Evolutionary conservation across 768 basidiomycete species (phyloP), one percentile per base, ranked within the genome.

Genomic region (Panaeolus cyanescens): DNA sequence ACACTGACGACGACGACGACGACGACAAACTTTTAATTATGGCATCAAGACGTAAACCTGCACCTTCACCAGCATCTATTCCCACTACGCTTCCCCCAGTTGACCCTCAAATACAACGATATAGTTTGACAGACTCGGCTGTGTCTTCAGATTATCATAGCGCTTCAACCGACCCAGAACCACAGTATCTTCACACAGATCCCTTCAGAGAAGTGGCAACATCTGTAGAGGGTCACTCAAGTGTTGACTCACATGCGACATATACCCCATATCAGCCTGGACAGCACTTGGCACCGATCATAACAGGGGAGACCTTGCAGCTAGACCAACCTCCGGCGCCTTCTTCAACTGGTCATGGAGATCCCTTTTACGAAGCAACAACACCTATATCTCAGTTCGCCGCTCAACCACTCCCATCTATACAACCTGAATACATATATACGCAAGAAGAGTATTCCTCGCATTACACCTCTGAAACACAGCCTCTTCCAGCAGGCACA

Each of bases 271-370:
- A 89, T 64, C 81, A 85, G 59, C 87, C 85, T 25, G 87, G 87
- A 2, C 86, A 88, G 67, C 79, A 79, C 56, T 75, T 89, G 15
- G 83, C 78, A 32, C 86, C 87, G 0, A 88, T 89, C 40, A 76
- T 84, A 58, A 88, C 87, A 5, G 87, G 87, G 32, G 87, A 89
- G 70, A 87, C 86, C 0, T 76, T 88, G 19, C 81, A 87, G 54
- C 68, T 87, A 8, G 80, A 82, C 4, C 45, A 64, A 45, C 31
- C 36, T 31, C 30, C 61, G 34, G 32, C 55, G 4, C 58, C 67
- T 20, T 57, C 68, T 20, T 61, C 66, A 34, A 50, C 4, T 28
- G 58, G 67, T 4, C 61, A 65, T 55, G 72, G 72, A n/a, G 72
- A 73, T 32, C 67, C 72, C 40, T 75, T 75, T 56, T 62, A 72